Evolutionary conservation across 2,329 filamentous ascomycete genomes (phyloP).

Genomic region (Colletotrichum abscissum): DNA sequence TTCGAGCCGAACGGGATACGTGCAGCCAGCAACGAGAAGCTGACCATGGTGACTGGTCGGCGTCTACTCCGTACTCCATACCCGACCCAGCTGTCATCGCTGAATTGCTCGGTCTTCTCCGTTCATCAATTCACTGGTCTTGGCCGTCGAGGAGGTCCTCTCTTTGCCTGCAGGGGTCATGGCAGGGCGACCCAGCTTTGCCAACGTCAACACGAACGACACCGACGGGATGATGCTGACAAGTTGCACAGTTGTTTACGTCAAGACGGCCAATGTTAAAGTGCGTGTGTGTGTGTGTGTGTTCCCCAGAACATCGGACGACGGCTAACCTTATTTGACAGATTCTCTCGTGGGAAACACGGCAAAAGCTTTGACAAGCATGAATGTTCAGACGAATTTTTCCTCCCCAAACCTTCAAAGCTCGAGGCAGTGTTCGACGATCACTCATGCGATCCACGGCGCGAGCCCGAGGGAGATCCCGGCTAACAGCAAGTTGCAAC

Average conservation of each 20-base stretch:
- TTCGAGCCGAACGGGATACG: background rate
- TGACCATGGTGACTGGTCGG: background rate
- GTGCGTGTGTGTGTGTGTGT: background rate
- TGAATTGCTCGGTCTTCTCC: conserved; percentile 14
- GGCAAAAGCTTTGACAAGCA: conserved; percentile 1
- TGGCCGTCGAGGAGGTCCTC: conserved; percentile 7
- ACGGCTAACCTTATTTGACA: conserved; percentile 15
- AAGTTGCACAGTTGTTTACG: background rate
- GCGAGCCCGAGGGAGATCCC: background rate
- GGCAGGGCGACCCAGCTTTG: background rate
- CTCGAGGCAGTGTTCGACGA: conserved; percentile 6
- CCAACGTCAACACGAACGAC: background rate
- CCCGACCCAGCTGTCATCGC: background rate
- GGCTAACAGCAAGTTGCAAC: background rate
- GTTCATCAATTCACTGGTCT: background rate
- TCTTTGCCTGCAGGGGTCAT: conserved; percentile 5
- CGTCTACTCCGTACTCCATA: background rate
- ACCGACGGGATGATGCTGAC: conserved; percentile 21
- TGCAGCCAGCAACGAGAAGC: background rate
- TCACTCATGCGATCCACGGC: conserved; percentile 6
- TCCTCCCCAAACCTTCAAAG: background rate
- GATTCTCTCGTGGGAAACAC: background rate
- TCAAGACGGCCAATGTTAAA: background rate
- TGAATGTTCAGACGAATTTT: background rate
- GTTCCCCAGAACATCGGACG: conserved; percentile 9